Conservation (phyloP, 2,329 filamentous ascomycete species). For the Cladosporium austrohemisphaericum region DNA sequence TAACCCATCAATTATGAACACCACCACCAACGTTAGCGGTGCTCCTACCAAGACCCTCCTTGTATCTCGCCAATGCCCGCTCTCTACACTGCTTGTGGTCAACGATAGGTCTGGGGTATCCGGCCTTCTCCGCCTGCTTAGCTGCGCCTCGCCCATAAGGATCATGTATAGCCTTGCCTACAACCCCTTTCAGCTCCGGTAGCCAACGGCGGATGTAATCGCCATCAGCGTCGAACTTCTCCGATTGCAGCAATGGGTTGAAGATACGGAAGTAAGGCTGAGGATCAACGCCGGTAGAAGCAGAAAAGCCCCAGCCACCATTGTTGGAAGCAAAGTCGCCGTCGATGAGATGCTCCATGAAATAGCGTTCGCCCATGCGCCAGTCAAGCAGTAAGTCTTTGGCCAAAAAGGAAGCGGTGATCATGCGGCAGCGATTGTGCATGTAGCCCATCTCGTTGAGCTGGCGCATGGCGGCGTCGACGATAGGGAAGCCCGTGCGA, state of each 20-base stretch:
- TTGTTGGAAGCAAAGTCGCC: slow-evolving; percentile 79
- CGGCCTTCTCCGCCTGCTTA: slow-evolving; percentile 57
- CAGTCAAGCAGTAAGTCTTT: slow-evolving; percentile 82
- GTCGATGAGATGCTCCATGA: slow-evolving; percentile 77
- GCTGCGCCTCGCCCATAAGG: slow-evolving; percentile 67
- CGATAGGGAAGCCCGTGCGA: slow-evolving; percentile 73
- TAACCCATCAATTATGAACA: slow-evolving; percentile 27
- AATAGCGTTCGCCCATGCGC: slow-evolving; percentile 75
- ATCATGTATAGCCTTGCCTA: slow-evolving; percentile 72
- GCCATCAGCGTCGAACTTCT: slow-evolving; percentile 77
- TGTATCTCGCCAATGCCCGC: slow-evolving; percentile 66
- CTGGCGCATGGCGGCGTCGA: slow-evolving; percentile 84
- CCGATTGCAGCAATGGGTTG: slow-evolving; percentile 78
- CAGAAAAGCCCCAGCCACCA: slow-evolving; percentile 63
- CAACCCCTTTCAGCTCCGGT: slow-evolving; percentile 63
- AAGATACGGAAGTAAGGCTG: slow-evolving; percentile 91
- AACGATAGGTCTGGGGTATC: slow-evolving; percentile 73
- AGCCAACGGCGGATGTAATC: slow-evolving; percentile 82
- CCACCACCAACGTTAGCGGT: slow-evolving; percentile 41
- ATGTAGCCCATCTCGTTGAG: slow-evolving; percentile 66
- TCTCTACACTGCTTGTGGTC: slow-evolving; percentile 68
- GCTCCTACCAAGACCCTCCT: slow-evolving; percentile 55
- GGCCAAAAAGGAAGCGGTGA: slow-evolving; percentile 72
- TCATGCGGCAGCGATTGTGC: slow-evolving; percentile 84
- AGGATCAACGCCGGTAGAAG: slow-evolving; percentile 71